Base-by-base conservation (phyloP, 768 basidiomycete genomes). In the Trametes maxima region DNA sequence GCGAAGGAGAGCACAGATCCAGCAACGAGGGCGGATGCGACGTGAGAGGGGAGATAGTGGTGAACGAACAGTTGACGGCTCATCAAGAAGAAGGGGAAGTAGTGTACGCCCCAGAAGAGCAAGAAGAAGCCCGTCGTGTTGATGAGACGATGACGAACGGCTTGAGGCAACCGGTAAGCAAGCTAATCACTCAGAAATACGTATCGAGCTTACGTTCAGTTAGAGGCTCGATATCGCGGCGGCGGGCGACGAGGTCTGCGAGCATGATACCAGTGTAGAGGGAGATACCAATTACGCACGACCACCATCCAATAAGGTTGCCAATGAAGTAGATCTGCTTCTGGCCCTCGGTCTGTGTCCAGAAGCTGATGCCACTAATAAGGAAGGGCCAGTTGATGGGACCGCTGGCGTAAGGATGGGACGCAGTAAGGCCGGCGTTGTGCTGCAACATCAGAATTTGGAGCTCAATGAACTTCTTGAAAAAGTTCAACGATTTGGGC, bases 341-440 rank as follows among this genome's bases (percentile, higher is more conserved):
- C 71, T 92, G 88, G 12, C 80, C 79, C 6, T 89, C 88, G 57
- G 82, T 87, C 68, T 92, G 82, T 5, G 97, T 99, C 97, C 97
- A 99, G 82, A 98, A 98, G 71, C 94, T 95, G 78, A 99, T 98
- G 50, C 97, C 97, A 64, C 81, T 93, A 28, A 98, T 76, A 40
- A 95, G 83, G 87, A 98, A 98, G 6, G 97, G 97, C 97, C 97
- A 99, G 72, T 96, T 95, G 76, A 98, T 88, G 5, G 97, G 95
- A n/a, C 82, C 82, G 60, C 91, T 92, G 3, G 97, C 95, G 72
- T 99, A 99, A 43, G 97, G 97, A 72, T 99, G 97, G 4, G 90
- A 92, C n/a, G 94, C 92, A 24, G 94, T 96, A 65, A 99, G 80
- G 21, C 95, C 97, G n/a, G 97, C 95, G 69, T 99, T 99, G 79